phyloP scores from a whole-genome alignment of 1,284 basidiomycete genomes.

The Schizopora paradoxa region DNA sequence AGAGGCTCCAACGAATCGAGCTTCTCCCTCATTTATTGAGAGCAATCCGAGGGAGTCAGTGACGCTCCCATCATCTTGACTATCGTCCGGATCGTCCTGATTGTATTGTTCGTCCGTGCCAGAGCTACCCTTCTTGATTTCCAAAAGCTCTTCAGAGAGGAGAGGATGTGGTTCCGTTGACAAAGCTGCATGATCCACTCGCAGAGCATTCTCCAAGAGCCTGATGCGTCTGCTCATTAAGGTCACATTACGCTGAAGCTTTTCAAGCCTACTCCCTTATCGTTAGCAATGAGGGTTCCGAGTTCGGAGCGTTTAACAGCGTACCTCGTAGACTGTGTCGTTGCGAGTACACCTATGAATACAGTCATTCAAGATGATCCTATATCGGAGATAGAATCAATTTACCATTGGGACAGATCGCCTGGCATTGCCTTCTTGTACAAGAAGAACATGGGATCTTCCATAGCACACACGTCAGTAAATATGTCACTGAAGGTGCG shows the following conservation, averaged over 20 bases:
- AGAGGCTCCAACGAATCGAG: neutral
- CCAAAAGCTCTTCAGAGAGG: slow-evolving; percentile 25
- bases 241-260: slow-evolving; percentile 20
- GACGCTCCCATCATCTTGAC: neutral
- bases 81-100: neutral
- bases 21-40: neutral
- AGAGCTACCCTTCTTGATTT: slow-evolving; percentile 17
- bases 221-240: slow-evolving; percentile 20
- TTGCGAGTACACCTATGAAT: slow-evolving; percentile 3
- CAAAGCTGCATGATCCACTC: slow-evolving; percentile 15
- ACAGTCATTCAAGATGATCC: neutral
- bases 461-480: neutral
- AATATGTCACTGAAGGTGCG: neutral
- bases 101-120: no score
- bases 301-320: neutral
- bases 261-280: no score
- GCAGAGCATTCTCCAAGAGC: slow-evolving; percentile 23
- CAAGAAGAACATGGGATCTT: slow-evolving; percentile 18
- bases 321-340: neutral
- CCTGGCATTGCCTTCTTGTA: slow-evolving; percentile 12
- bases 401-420: slow-evolving; percentile 16
- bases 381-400: neutral
- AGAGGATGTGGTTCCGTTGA: slow-evolving; percentile 22
- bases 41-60: neutral
- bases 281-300: slow-evolving; percentile 19